Conservation (phyloP, 805 yeast genomes). For the Yarrowia sp. region DNA sequence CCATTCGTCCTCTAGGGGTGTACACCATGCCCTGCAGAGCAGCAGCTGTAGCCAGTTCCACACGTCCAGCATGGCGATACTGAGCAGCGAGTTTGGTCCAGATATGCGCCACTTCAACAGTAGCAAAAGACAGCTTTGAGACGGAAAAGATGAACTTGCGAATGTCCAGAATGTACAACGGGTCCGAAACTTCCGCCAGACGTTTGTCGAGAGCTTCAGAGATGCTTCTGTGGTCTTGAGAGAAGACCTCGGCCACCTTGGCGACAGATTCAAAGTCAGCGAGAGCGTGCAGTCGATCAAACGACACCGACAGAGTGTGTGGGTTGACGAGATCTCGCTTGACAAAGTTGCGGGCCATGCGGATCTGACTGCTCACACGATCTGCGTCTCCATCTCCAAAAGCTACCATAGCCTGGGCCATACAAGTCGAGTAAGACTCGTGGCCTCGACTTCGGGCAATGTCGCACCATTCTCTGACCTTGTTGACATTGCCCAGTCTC, state of each 20-base stretch:
- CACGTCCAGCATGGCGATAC: constrained; percentile 63
- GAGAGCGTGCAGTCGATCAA: constrained; percentile 56
- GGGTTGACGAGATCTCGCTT: constrained; percentile 56
- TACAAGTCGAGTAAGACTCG: constrained; percentile 53
- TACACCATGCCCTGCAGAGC: constrained; percentile 53
- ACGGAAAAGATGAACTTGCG: constrained; percentile 45
- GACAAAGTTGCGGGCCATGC: constrained; percentile 53
- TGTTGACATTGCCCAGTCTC: constrained; percentile 52
- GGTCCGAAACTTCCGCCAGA: neutral
- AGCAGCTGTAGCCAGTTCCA: constrained; percentile 68
- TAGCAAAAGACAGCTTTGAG: constrained; percentile 26
- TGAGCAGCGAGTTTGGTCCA: constrained; percentile 59
- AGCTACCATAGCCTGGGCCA: constrained; percentile 56
- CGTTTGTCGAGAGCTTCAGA: neutral
- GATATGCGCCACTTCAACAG: constrained; percentile 43
- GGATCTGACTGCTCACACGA: constrained; percentile 41
- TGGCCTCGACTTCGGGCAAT: constrained; percentile 36
- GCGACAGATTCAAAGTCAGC: constrained; percentile 48
- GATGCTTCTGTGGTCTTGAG: constrained; percentile 19
- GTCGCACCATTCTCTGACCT: constrained; percentile 57
- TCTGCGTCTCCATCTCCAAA: constrained; percentile 40
- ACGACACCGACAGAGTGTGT: constrained; percentile 50
- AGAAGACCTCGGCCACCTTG: neutral
- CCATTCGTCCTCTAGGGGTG: constrained; percentile 41
- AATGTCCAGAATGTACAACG: constrained; percentile 47